These are phyloP conservation scores for Erodium texanum DNA, from an alignment of 441 rosid species.

Conservation along the genomic window DNA sequence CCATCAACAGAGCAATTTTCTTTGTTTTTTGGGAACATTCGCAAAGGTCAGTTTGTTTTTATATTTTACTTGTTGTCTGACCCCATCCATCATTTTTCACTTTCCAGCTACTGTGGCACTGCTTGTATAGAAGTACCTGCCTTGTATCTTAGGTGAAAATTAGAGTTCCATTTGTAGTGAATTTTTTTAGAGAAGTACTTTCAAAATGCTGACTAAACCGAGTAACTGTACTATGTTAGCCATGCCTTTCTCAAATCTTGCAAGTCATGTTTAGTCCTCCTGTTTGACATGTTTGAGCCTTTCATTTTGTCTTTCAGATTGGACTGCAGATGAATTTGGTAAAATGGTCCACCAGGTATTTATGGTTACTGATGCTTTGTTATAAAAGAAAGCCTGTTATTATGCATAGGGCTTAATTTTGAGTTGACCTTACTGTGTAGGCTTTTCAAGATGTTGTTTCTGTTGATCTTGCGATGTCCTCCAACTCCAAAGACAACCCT, in stretches of 20 bases:
- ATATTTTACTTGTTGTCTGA: neutral
- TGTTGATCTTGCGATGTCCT: slow-evolving; percentile 14
- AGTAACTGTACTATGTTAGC: neutral
- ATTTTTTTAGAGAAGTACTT: neutral
- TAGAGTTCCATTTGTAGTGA: neutral
- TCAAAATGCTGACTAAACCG: slow-evolving; percentile 1
- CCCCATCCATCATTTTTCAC: neutral
- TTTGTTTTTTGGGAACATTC: slow-evolving; percentile 12
- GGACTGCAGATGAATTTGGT: slow-evolving; percentile 8
- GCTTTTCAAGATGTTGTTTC: slow-evolving; percentile 13
- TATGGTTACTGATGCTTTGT: neutral
- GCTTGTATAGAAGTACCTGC: neutral
- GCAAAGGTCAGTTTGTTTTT: slow-evolving; percentile 11
- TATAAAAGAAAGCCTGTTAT: neutral
- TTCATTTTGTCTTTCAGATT: slow-evolving; percentile 7
- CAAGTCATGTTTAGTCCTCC: neutral
- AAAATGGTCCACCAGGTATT: slow-evolving; percentile 12
- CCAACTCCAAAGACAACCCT: neutral
- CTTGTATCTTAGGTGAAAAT: neutral
- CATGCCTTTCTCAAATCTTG: neutral
- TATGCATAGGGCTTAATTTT: neutral
- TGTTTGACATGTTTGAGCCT: slow-evolving; percentile 2
- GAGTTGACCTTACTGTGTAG: neutral
- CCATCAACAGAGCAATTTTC: slow-evolving; percentile 11
- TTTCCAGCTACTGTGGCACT: neutral